Percentiles rank a stretch among this genome's conserved stretches.
Conservation (phyloP, 371 early-diverging fungal species). For the Apophysomyces ossiformis region DNA sequence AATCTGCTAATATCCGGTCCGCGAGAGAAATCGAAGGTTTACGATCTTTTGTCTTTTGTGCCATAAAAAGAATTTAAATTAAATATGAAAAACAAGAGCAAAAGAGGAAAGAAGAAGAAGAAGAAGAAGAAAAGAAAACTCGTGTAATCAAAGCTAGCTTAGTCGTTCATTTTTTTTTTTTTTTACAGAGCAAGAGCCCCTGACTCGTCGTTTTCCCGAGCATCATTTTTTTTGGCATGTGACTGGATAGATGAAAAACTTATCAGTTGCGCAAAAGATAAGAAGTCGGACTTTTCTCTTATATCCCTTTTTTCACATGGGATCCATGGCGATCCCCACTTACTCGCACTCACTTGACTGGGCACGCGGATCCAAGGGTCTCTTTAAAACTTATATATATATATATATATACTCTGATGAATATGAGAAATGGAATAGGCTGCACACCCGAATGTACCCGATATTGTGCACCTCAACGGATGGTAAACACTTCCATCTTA, state of each 20-base stretch:
- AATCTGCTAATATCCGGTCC: not conserved
- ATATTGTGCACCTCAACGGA: not conserved
- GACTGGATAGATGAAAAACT: not conserved
- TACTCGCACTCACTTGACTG: not conserved
- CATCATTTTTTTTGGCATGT: constrained; percentile 10
- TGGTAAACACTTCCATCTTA: too few species aligned
- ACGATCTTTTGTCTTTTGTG: not conserved
- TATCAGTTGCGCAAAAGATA: constrained; percentile 23
- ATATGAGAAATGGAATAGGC: not conserved
- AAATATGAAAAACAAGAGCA: too few species aligned
- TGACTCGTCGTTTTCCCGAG: not conserved
- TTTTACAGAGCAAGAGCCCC: constrained; percentile 1
- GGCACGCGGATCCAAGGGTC: not conserved
- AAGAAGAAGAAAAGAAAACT: not conserved
- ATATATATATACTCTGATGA: not conserved
- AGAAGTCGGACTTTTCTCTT: constrained; percentile 8
- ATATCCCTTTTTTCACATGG: constrained; percentile 3
- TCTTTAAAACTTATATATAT: not conserved
- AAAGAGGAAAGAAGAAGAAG: too few species aligned
- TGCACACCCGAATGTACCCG: not conserved
- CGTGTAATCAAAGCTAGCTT: not conserved
- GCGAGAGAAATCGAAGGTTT: not conserved
- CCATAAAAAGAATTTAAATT: not conserved
- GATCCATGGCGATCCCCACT: constrained; percentile 9
- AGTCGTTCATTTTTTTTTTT: not conserved